Conservation (phyloP, 352 stramenopile genomes). For the Phytopythium oedochilum region DNA sequence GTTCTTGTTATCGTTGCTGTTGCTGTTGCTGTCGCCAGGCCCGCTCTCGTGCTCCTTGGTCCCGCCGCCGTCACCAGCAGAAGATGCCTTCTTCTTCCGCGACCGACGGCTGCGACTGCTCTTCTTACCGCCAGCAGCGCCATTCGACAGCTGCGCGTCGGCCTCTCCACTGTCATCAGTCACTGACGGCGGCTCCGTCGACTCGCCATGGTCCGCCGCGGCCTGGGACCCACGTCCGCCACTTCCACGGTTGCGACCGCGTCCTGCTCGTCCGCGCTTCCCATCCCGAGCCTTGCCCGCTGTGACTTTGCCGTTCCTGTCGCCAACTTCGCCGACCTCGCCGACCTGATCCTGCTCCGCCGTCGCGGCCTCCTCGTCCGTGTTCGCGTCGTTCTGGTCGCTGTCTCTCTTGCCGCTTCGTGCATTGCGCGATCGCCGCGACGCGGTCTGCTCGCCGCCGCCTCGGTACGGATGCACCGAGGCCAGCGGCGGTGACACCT, state of each 20-base stretch:
- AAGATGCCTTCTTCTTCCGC: background rate
- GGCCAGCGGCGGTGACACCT: conserved; percentile 32
- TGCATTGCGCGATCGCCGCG: conserved; percentile 7
- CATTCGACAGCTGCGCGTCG: background rate
- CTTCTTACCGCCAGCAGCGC: background rate
- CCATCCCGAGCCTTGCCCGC: conserved; percentile 14
- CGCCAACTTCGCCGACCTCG: conserved; percentile 8
- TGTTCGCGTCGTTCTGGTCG: conserved; percentile 6
- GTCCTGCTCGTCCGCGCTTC: conserved; percentile 14
- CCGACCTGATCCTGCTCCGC: conserved; percentile 4
- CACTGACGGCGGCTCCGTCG: background rate
- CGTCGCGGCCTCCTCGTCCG: background rate
- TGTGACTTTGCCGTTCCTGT: conserved; percentile 7
- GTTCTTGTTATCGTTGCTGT: background rate
- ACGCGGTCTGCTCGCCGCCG: background rate
- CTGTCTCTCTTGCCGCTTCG: conserved; percentile 6
- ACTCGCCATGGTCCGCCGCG: background rate
- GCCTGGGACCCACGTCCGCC: conserved; percentile 11
- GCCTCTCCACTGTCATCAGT: background rate
- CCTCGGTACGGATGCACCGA: conserved; percentile 25
- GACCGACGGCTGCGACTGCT: background rate
- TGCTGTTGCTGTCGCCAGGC: conserved; percentile 12
- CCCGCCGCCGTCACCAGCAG: background rate
- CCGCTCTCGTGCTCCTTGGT: background rate
- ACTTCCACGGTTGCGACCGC: conserved; percentile 20